Percentiles rank a stretch among this genome's conserved stretches.
Conservation (phyloP, 83 land plant species). For the Picea mariana region DNA sequence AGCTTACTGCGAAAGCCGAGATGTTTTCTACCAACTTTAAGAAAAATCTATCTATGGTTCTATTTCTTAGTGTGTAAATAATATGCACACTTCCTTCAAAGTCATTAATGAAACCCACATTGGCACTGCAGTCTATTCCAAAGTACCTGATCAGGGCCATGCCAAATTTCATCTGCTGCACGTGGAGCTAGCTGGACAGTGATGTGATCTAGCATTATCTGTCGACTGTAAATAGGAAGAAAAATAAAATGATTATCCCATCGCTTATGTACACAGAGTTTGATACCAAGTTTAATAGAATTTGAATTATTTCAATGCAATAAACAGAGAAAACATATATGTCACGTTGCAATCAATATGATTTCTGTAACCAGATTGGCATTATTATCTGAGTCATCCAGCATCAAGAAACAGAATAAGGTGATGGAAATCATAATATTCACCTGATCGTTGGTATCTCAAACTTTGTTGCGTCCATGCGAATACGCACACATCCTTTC, state of each 20-base stretch:
- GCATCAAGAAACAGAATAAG: background rate
- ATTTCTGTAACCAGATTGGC: background rate
- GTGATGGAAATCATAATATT: background rate
- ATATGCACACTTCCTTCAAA: background rate
- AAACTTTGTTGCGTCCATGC: conserved; percentile 70
- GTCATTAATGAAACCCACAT: background rate
- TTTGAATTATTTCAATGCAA: background rate
- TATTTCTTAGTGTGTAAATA: background rate
- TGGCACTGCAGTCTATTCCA: background rate
- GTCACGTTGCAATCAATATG: background rate
- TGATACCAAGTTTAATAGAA: background rate
- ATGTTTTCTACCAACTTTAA: background rate
- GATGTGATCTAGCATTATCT: conserved; percentile 83
- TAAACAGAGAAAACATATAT: background rate
- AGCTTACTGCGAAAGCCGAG: background rate
- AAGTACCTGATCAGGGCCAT: conserved; percentile 76
- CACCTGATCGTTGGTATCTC: conserved; percentile 40
- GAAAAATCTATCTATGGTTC: background rate
- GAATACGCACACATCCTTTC: conserved; percentile 74
- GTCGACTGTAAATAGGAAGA: conserved; percentile 63
- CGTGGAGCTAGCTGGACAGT: conserved; percentile 95
- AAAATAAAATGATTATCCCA: background rate
- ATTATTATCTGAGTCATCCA: background rate
- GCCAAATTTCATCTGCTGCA: conserved; percentile 96
- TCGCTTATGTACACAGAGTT: background rate